Evolutionary conservation across 2,329 filamentous ascomycete genomes (phyloP).

Genomic region (Tolypocladium cylindrosporum): DNA sequence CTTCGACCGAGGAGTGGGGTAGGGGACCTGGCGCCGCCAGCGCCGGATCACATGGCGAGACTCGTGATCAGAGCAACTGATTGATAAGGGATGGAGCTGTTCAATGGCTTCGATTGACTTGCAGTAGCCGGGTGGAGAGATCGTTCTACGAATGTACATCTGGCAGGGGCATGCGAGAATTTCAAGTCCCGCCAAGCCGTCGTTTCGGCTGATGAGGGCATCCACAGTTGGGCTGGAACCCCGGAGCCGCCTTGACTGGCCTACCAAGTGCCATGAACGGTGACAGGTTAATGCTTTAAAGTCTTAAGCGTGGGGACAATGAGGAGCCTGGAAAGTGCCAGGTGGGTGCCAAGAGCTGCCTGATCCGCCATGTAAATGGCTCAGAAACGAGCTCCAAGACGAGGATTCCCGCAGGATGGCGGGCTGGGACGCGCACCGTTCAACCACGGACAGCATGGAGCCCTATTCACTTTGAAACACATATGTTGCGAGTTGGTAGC

Average conservation of each 20-base stretch:
- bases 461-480: not conserved
- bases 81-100: not conserved
- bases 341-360: not conserved
- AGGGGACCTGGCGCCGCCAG: not conserved
- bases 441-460: not conserved
- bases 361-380: not conserved
- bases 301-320: not conserved
- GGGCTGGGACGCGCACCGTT: not conserved
- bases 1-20: not conserved
- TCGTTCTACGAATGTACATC: not conserved
- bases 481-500: not conserved
- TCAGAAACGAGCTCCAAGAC: not conserved
- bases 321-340: not conserved
- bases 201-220: not conserved
- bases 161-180: not conserved
- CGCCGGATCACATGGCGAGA: not conserved
- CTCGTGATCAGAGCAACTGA: not conserved
- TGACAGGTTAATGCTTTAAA: not conserved
- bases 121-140: not conserved
- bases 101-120: not conserved
- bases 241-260: not conserved
- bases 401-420: not conserved
- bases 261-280: not conserved
- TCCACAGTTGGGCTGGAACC: not conserved
- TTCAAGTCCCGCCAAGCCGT: not conserved